Evolutionary conservation across 163 green algal genomes (phyloP).

Genomic region (Scenedesmus sp.): DNA sequence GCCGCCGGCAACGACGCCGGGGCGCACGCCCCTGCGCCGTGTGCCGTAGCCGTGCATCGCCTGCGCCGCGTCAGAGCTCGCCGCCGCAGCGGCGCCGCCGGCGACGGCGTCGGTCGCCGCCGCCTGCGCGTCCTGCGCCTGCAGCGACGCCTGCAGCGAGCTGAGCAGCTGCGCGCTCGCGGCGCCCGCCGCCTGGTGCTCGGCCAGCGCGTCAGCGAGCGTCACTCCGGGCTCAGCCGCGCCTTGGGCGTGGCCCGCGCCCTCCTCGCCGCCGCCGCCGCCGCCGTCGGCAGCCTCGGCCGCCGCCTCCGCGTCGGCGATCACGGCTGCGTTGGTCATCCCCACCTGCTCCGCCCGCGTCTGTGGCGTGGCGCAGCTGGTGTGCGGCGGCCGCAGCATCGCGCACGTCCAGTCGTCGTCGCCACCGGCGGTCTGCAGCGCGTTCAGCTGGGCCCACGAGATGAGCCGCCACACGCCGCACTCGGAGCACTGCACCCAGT

Average conservation of each 20-base stretch:
- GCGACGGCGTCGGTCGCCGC: not conserved
- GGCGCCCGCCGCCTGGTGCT: not conserved
- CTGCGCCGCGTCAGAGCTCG: not conserved
- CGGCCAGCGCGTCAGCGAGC: not conserved
- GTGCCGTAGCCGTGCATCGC: not conserved
- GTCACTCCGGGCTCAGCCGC: not conserved
- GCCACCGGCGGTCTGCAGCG: slow-evolving; percentile 43
- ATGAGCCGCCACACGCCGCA: slow-evolving; percentile 83
- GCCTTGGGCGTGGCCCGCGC: not conserved
- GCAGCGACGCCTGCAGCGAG: slow-evolving; percentile 16
- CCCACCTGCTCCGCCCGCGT: slow-evolving; percentile 63
- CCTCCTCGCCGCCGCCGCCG: not conserved
- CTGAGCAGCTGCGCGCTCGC: slow-evolving; percentile 11
- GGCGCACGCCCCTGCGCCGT: not conserved
- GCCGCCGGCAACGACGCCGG: not conserved
- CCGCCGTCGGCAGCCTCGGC: not conserved
- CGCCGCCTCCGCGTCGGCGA: not conserved
- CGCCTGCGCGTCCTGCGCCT: slow-evolving; percentile 21
- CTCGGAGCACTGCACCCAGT: slow-evolving; percentile 75
- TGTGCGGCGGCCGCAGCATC: slow-evolving; percentile 59
- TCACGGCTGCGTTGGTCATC: slow-evolving; percentile 52
- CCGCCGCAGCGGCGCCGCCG: slow-evolving; percentile 2
- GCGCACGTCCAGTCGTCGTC: slow-evolving; percentile 64
- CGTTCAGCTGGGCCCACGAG: slow-evolving; percentile 51
- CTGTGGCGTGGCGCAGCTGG: slow-evolving; percentile 65